A percentile compares a stretch with the other conserved stretches of the same genome.
Evolutionary conservation across 228 moss, liverwort and hornwort genomes (phyloP).

Genomic region (Sphagnum fallax): DNA sequence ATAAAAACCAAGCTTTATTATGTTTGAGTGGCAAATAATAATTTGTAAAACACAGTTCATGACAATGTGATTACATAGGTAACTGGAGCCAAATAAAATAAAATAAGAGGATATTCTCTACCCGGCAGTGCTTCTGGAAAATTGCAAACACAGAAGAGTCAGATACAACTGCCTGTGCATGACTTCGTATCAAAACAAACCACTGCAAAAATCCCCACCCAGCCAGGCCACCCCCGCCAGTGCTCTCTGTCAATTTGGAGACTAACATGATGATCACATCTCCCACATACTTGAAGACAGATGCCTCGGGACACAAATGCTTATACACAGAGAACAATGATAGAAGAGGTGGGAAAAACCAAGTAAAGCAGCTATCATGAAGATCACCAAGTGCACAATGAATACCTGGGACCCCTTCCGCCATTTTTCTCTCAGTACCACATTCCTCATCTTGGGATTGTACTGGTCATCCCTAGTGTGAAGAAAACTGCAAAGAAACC

Average conservation of each 20-base stretch:
- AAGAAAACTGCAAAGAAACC: constrained; percentile 23
- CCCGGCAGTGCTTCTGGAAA: constrained; percentile 79
- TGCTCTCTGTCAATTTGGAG: too few relatives aligned
- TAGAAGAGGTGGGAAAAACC: background rate
- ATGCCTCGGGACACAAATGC: constrained; percentile 25
- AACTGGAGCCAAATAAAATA: too few relatives aligned
- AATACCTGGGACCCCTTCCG: constrained; percentile 45
- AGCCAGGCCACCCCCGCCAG: too few relatives aligned
- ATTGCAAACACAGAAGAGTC: constrained; percentile 56
- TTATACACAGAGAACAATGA: constrained; percentile 9
- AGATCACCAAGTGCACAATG: constrained; percentile 7
- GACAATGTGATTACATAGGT: too few relatives aligned
- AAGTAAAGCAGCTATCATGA: background rate
- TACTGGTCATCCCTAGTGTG: constrained; percentile 43
- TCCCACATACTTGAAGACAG: constrained; percentile 27
- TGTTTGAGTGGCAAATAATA: too few relatives aligned
- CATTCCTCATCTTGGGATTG: constrained; percentile 37
- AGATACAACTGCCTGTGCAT: constrained; percentile 65
- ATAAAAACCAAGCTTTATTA: too few relatives aligned
- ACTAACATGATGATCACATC: constrained; percentile 27
- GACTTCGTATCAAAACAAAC: constrained; percentile 71
- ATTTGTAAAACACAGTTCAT: too few relatives aligned
- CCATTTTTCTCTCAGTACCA: constrained; percentile 26
- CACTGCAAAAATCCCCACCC: constrained; percentile 48
- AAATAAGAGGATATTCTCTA: constrained; percentile 3